Evolutionary conservation across 768 basidiomycete species (phyloP), one percentile per base, ranked within the genome.

Genomic region (Lentinula raphanica): DNA sequence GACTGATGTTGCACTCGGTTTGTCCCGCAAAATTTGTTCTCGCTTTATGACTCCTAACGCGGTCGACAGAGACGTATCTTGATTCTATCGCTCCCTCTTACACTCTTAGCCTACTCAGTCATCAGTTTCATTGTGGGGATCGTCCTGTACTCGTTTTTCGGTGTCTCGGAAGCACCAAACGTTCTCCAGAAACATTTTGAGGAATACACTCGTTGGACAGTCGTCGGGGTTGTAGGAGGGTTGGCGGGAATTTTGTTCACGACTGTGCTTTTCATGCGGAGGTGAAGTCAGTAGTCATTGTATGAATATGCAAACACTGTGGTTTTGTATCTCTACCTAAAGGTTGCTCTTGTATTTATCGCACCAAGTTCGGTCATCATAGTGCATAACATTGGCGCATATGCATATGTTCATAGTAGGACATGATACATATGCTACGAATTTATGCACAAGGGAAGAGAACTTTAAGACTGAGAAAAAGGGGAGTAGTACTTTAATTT

Each of bases 91-190:
- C 78, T 91, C 12, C 90, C 90, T 0, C 72, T 89, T 21, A 87
- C 90, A 27, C 85, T 90, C 62, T 72, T 91, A 32, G 80, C 83
- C 0, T 92, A 90, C 67, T 81, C 87, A 1, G 77, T 90, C 60
- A 76, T 84, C 1, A 86, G 81, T 1, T 88, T 92, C 71, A 71
- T 90, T 36, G 76, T 81, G 0, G 88, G 80, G 0, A 76, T 90
- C 27, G 78, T 83, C 0, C 59, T 90, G 25, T 90, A 89, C 67
- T 82, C 85, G 0, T 83, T 88, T 69, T 73, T 82, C 5, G 86
- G 81, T 0, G 67, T 73, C 2, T 74, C 76, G 0, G 48, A 76
- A 19, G 72, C 76, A n/a, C 67, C 73, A 36, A 64, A 67, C 1
- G 66, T 68, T 3, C 61, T 75, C 28, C 67, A 69, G 17, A 69